Percentiles rank a stretch among this genome's conserved stretches.
Conservation (phyloP, 2,329 filamentous ascomycete species). For the Acrodontium crateriforme region DNA sequence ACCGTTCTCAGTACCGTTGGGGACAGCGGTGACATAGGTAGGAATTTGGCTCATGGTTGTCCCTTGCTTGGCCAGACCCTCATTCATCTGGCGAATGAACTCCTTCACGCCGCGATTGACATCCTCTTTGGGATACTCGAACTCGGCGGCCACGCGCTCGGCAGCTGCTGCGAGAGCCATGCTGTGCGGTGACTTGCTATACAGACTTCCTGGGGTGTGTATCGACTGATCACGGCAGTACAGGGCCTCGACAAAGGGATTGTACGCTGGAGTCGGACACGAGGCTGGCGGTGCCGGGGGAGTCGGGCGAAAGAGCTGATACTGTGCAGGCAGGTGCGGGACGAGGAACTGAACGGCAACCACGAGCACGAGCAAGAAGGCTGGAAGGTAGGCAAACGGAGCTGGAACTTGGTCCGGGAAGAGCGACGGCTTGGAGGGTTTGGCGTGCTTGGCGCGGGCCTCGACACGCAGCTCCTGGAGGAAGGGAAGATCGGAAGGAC, state of each 20-base stretch:
- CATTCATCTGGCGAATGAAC: conserved; percentile 78
- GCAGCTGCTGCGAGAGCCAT: conserved; percentile 53
- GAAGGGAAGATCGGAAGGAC: conserved; percentile 20
- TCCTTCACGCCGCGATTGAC: conserved; percentile 70
- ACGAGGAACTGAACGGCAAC: conserved; percentile 12
- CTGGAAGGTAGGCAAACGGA: conserved; percentile 9
- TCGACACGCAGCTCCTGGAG: conserved; percentile 18
- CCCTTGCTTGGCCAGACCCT: conserved; percentile 65
- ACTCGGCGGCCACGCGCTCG: conserved; percentile 66
- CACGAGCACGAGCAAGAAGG: conserved; percentile 11
- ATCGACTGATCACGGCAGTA: conserved; percentile 19
- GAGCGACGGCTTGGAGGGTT: no score
- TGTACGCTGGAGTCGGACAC: conserved; percentile 17
- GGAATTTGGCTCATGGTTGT: conserved; percentile 89
- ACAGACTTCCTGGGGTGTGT: conserved; percentile 15
- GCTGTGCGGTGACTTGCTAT: conserved; percentile 24
- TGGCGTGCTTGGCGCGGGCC: no score
- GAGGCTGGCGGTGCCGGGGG: conserved; percentile 11
- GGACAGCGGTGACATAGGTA: conserved; percentile 88
- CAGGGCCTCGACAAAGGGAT: conserved; percentile 22
- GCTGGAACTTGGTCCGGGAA: conserved; percentile 4
- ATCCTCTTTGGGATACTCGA: conserved; percentile 67
- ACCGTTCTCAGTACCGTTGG: conserved; percentile 96
- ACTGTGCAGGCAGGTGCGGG: conserved; percentile 8
- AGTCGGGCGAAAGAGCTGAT: conserved; percentile 9